These are phyloP conservation scores for Xylaria sp. DNA, from an alignment of 2,329 filamentous ascomycete species.

Conservation along the genomic window DNA sequence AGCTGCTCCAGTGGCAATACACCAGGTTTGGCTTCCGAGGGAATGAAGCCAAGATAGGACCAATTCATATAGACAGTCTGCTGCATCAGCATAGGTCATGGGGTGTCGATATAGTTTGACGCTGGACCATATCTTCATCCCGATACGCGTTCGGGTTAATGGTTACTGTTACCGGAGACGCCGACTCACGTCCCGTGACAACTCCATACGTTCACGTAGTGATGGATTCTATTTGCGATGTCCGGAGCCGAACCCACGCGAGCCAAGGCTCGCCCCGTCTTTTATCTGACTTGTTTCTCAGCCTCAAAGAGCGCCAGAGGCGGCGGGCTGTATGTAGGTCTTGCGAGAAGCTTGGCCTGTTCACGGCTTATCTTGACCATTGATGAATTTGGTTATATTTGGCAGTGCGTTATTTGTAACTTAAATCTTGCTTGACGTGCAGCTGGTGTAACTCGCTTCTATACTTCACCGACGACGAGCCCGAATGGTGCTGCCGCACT, in stretches of 20 bases:
- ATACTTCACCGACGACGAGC: not conserved
- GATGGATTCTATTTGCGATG: not conserved
- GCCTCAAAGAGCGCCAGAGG: not conserved
- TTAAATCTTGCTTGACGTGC: not conserved
- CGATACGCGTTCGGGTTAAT: not conserved
- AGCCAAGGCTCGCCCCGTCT: not conserved
- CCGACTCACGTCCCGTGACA: not conserved
- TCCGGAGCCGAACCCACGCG: not conserved
- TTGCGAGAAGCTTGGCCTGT: not conserved
- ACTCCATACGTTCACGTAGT: not conserved
- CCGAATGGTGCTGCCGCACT: not conserved
- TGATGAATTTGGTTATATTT: slow-evolving; percentile 13
- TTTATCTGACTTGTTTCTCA: not conserved
- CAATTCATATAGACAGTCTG: not conserved
- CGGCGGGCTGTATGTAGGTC: slow-evolving; percentile 22
- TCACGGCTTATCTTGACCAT: not conserved
- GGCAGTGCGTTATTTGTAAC: slow-evolving; percentile 4
- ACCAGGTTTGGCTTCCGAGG: not conserved
- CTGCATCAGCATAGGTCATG: not conserved
- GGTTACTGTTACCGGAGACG: not conserved
- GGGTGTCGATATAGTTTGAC: not conserved
- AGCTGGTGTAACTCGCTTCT: not conserved
- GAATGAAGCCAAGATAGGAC: not conserved
- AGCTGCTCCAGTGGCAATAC: not conserved
- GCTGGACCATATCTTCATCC: not conserved